phyloP scores from a whole-genome alignment of 2,329 filamentous ascomycete genomes.

The Coniochaeta prunicola region DNA sequence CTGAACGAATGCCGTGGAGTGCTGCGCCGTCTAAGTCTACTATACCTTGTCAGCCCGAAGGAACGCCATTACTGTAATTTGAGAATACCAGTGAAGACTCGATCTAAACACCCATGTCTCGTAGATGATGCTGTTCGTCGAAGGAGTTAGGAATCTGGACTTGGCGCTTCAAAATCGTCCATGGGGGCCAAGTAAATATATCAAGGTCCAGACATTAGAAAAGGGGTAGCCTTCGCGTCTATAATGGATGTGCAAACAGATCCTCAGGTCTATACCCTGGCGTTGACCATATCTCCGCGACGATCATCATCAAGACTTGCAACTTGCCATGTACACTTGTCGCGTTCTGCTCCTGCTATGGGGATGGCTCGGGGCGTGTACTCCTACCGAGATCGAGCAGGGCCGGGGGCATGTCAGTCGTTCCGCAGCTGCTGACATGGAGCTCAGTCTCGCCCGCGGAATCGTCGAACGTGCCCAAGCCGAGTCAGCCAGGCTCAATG shows the following conservation, averaged over 20 bases:
- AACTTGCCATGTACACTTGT: background rate
- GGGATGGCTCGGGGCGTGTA: background rate
- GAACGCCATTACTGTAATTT: background rate
- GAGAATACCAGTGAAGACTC: background rate
- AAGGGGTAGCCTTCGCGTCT: background rate
- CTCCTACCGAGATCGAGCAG: background rate
- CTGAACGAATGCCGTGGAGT: background rate
- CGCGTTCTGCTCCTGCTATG: background rate
- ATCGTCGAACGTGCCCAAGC: background rate
- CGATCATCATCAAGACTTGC: background rate
- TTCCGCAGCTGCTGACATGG: background rate
- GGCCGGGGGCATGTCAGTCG: background rate
- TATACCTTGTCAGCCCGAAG: background rate
- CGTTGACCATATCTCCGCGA: background rate
- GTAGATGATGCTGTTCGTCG: background rate
- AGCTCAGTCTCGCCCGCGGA: background rate
- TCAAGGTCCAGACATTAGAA: background rate
- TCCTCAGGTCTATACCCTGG: background rate
- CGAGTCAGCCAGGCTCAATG: background rate
- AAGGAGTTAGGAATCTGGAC: background rate
- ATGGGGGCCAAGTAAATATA: background rate
- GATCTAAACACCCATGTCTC: background rate
- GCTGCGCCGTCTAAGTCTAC: background rate
- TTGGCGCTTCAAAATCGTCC: background rate
- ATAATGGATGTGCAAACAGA: background rate